A percentile compares a stretch with the other conserved stretches of the same genome.
phyloP scores from a whole-genome alignment of 768 basidiomycete species.

The Leccinum subgranulosum region DNA sequence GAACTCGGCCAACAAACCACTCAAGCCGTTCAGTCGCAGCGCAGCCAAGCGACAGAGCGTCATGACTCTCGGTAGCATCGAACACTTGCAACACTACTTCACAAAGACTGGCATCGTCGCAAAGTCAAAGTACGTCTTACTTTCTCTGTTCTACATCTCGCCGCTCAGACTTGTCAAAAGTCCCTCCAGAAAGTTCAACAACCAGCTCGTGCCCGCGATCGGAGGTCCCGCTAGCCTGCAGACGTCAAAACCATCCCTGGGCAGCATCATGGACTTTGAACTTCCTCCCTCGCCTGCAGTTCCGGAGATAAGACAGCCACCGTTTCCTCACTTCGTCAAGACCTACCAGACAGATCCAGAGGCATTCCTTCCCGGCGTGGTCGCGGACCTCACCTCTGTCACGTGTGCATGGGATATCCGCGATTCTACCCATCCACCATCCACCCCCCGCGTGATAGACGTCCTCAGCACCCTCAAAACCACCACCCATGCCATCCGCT shows the following conservation, averaged over 20 bases:
- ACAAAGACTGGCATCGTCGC: slow-evolving; percentile 80
- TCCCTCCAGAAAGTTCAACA: slow-evolving; percentile 47
- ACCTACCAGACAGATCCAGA: slow-evolving; percentile 74
- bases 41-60: slow-evolving; percentile 94
- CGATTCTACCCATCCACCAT: slow-evolving; percentile 9
- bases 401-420: slow-evolving; percentile 60
- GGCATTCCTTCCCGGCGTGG: slow-evolving; percentile 69
- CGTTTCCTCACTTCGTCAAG: slow-evolving; percentile 56
- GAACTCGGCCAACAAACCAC: slow-evolving; percentile 65
- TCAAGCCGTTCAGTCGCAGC: slow-evolving; percentile 84
- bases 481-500: slow-evolving; percentile 78
- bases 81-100: slow-evolving; percentile 94
- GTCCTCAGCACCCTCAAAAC: slow-evolving; percentile 71
- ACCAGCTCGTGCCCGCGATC: slow-evolving; percentile 73
- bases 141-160: not conserved
- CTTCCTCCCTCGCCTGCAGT: slow-evolving; percentile 69
- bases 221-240: slow-evolving; percentile 54
- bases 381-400: slow-evolving; percentile 68
- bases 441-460: slow-evolving; percentile 39
- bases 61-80: slow-evolving; percentile 92
- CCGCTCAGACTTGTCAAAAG: slow-evolving; percentile 25
- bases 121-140: slow-evolving; percentile 58
- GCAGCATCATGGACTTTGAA: slow-evolving; percentile 47
- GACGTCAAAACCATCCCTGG: slow-evolving; percentile 36
- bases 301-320: slow-evolving; percentile 43